Evolutionary conservation across 148 eudicot species (phyloP).

Genomic region (Nepenthes mirabilis): DNA sequence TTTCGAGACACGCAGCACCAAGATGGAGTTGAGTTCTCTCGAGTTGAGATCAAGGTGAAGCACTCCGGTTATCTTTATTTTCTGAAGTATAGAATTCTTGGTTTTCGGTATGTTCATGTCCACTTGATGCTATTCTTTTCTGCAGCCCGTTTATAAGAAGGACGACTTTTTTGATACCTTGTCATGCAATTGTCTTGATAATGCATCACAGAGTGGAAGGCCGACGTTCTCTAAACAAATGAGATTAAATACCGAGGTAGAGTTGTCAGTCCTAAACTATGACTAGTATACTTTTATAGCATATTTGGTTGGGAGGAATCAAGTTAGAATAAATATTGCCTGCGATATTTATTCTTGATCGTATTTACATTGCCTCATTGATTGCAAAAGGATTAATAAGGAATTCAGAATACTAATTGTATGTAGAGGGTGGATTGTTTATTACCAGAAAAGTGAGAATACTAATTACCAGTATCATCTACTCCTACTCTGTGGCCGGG

Average conservation of each 20-base stretch:
- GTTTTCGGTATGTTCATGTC: background rate
- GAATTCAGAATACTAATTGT: no score
- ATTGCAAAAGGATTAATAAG: no score
- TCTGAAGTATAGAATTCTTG: background rate
- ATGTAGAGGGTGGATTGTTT: no score
- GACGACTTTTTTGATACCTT: constrained; percentile 64
- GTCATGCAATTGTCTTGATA: constrained; percentile 38
- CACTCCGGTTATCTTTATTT: background rate
- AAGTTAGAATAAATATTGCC: no score
- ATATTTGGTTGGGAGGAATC: no score
- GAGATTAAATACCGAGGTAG: constrained; percentile 53
- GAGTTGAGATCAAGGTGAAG: constrained; percentile 14
- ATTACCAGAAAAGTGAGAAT: no score
- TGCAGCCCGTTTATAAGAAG: constrained; percentile 54
- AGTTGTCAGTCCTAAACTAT: background rate
- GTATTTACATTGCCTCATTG: no score
- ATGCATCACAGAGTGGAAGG: constrained; percentile 30
- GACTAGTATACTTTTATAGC: no score
- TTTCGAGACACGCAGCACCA: constrained; percentile 11
- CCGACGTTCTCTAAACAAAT: constrained; percentile 41
- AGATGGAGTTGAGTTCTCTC: constrained; percentile 16
- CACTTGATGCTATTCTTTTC: background rate
- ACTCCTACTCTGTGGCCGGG: no score
- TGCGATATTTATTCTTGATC: no score
- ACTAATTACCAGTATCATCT: no score